Conservation (phyloP, 768 basidiomycete species). For the Phanerochaete sordida region DNA sequence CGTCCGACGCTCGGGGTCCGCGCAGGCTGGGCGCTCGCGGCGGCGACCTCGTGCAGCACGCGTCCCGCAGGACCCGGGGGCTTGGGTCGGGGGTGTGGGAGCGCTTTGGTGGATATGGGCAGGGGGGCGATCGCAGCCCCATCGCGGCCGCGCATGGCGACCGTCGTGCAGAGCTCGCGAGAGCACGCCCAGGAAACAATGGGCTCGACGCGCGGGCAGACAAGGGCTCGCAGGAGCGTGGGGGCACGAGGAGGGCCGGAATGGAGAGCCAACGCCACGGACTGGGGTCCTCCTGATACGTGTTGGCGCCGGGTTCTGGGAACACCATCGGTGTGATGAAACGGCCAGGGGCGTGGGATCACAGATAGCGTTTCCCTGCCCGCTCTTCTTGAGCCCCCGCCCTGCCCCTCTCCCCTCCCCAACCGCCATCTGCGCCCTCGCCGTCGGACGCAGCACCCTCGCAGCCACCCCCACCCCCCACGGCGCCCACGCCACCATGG, state of each 20-base stretch:
- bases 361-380: background rate
- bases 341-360: conserved; percentile 1
- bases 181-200: no score
- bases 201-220: no score
- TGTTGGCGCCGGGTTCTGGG: conserved; percentile 6
- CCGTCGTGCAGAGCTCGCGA: no score
- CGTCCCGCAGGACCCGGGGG: background rate
- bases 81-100: background rate
- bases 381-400: background rate
- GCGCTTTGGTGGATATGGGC: background rate
- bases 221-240: no score
- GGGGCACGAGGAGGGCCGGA: no score
- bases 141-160: background rate
- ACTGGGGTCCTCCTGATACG: conserved; percentile 3
- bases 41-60: no score
- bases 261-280: conserved; percentile 5
- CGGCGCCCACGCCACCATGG: conserved; percentile 3
- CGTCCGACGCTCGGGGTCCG: no score
- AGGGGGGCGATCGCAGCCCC: background rate
- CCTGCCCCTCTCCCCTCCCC: background rate
- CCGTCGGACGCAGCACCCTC: background rate
- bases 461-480: no score
- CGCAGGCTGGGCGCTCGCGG: no score
- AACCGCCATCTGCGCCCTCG: background rate
- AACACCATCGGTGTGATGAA: background rate